phyloP scores from a whole-genome alignment of 2,329 filamentous ascomycete genomes.

The Fusarium sp. region DNA sequence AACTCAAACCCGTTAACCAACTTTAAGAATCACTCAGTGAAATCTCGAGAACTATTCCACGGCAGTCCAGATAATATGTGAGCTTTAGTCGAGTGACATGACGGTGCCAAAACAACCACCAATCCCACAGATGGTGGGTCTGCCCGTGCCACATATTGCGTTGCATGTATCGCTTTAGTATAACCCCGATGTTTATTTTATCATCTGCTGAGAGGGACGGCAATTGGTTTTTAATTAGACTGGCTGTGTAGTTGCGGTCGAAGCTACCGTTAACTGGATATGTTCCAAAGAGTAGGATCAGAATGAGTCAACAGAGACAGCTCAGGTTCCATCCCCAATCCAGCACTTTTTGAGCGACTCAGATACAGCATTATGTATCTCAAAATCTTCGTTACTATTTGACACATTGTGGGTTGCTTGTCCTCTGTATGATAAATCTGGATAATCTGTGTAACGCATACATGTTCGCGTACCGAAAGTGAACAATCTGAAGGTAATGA shows the following conservation, averaged over 20 bases:
- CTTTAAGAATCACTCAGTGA: conserved; percentile 2
- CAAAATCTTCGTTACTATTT: neutral
- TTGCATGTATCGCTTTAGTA: conserved; percentile 37
- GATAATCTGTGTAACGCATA: neutral
- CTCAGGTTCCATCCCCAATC: neutral
- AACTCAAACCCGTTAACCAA: neutral
- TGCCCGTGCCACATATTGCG: conserved; percentile 38
- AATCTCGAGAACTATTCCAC: conserved; percentile 29
- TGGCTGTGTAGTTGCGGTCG: neutral
- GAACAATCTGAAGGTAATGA: neutral
- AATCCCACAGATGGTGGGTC: conserved; percentile 45
- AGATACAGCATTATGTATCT: neutral
- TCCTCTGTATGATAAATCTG: neutral
- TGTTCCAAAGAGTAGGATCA: neutral
- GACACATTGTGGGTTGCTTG: neutral
- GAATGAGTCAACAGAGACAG: neutral
- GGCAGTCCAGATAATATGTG: conserved; percentile 19
- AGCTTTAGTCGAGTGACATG: neutral
- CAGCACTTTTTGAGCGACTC: neutral
- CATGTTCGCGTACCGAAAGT: neutral
- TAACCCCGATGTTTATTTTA: conserved; percentile 4
- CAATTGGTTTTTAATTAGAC: neutral
- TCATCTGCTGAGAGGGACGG: neutral
- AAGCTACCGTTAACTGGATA: neutral
- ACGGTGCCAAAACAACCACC: conserved; percentile 23